phyloP scores from a whole-genome alignment of 1,139 yeast genomes.

The Pichia sp. region DNA sequence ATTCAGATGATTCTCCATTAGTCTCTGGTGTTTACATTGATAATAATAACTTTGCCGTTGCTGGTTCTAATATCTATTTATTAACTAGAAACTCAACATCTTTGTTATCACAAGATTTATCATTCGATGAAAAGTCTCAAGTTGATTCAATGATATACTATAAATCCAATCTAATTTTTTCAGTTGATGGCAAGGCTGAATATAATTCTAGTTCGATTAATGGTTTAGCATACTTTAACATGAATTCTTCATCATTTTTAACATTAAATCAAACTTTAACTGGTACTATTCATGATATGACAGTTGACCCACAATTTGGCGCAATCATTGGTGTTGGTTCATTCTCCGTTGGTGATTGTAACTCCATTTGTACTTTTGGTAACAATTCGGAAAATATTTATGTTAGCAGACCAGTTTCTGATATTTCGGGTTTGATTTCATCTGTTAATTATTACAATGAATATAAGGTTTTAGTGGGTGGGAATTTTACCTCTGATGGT shows the following conservation, averaged over 20 bases:
- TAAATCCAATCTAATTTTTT: constrained; percentile 41
- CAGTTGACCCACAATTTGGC: constrained; percentile 22
- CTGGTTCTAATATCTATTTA: constrained; percentile 34
- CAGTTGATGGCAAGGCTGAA: constrained; percentile 44
- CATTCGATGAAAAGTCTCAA: constrained; percentile 36
- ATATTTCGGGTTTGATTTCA: constrained; percentile 48
- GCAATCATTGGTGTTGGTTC: constrained; percentile 69
- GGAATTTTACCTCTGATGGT: constrained; percentile 34
- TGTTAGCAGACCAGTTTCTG: constrained; percentile 31
- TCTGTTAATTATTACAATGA: constrained; percentile 48
- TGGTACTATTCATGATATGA: constrained; percentile 22
- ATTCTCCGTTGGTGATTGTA: constrained; percentile 51
- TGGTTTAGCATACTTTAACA: constrained; percentile 19
- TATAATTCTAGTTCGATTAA: constrained; percentile 19
- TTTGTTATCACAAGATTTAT: constrained; percentile 23
- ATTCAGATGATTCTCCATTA: background rate
- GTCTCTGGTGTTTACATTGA: constrained; percentile 40
- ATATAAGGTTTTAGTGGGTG: constrained; percentile 54
- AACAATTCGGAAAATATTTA: constrained; percentile 47
- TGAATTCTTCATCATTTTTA: constrained; percentile 4
- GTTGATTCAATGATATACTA: constrained; percentile 42
- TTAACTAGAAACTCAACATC: constrained; percentile 6
- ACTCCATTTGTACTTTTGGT: constrained; percentile 59
- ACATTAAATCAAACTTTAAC: constrained; percentile 16
- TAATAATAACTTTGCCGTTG: constrained; percentile 45